These are phyloP conservation scores for Pulveroboletus sp. DNA, from an alignment of 768 basidiomycete species.

Conservation along the genomic window DNA sequence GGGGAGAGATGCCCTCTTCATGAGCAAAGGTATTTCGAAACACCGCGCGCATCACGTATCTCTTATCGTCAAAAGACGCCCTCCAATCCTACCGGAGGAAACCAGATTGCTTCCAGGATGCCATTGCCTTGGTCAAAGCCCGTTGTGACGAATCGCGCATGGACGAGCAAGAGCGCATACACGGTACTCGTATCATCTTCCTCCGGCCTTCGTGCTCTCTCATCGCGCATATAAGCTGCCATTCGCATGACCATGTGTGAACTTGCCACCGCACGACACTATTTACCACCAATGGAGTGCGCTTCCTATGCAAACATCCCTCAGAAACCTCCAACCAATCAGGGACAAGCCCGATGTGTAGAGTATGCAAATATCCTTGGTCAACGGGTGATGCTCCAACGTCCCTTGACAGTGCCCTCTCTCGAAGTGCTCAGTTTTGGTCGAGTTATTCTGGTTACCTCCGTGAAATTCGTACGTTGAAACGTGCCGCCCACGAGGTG, in stretches of 20 bases:
- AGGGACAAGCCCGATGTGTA: slow-evolving; percentile 45
- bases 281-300: slow-evolving; percentile 67
- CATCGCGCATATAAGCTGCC: slow-evolving; percentile 47
- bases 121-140: slow-evolving; percentile 42
- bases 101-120: slow-evolving; percentile 62
- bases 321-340: slow-evolving; percentile 2
- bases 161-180: slow-evolving; percentile 56
- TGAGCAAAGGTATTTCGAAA: slow-evolving; percentile 13
- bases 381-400: slow-evolving; percentile 4
- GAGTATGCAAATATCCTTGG: slow-evolving; percentile 34
- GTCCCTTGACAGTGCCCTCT: slow-evolving; percentile 48
- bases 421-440: slow-evolving; percentile 79
- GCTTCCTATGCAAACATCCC: slow-evolving; percentile 13
- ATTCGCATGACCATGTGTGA: slow-evolving; percentile 79
- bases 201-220: background rate
- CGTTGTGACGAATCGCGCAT: slow-evolving; percentile 55
- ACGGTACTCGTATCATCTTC: slow-evolving; percentile 36
- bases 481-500: slow-evolving; percentile 5
- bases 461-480: slow-evolving; percentile 65
- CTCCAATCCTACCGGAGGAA: slow-evolving; percentile 41
- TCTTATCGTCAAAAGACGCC: slow-evolving; percentile 30
- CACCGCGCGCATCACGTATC: slow-evolving; percentile 1
- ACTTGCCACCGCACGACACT: slow-evolving; percentile 65
- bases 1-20: slow-evolving; percentile 15
- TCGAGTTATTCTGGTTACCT: slow-evolving; percentile 83